A percentile compares a stretch with the other conserved stretches of the same genome.
Evolutionary conservation across 208 protist genomes (phyloP).

Genomic region (Crithidia sp.): DNA sequence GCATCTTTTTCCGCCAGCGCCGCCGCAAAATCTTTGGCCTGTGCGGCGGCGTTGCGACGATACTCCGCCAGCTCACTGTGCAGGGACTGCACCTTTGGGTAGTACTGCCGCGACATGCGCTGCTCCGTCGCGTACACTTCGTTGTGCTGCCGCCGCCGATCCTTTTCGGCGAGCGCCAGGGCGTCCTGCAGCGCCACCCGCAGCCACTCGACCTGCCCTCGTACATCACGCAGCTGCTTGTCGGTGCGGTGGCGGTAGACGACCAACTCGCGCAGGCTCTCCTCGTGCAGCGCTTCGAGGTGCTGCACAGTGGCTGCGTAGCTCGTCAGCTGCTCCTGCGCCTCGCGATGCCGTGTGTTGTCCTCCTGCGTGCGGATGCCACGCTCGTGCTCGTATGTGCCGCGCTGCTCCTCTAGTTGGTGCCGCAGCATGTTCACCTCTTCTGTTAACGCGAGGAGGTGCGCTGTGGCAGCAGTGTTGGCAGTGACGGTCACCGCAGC

Average conservation of each 20-base stretch:
- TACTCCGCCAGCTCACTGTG: conserved; percentile 36
- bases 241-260: conserved; percentile 53
- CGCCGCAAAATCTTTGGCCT: conserved; percentile 21
- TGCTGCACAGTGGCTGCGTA: conserved; percentile 49
- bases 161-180: conserved; percentile 35
- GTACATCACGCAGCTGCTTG: conserved; percentile 44
- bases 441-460: conserved; percentile 51
- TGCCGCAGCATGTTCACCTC: conserved; percentile 63
- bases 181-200: conserved; percentile 42
- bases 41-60: conserved; percentile 10
- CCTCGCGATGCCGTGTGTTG: conserved; percentile 34
- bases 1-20: conserved; percentile 23
- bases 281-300: conserved; percentile 60
- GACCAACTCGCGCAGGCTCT: conserved; percentile 59
- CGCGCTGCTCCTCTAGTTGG: conserved; percentile 68
- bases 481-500: conserved; percentile 17
- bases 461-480: conserved; percentile 19
- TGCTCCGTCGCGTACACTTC: conserved; percentile 31
- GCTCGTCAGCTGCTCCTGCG: conserved; percentile 31
- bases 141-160: conserved; percentile 43
- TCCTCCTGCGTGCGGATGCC: conserved; percentile 39
- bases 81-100: conserved; percentile 40
- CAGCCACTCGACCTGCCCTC: conserved; percentile 53
- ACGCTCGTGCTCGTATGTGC: conserved; percentile 66
- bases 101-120: conserved; percentile 34